phyloP scores from a whole-genome alignment of 108 stramenopile species.

The Nitzschia sp. region DNA sequence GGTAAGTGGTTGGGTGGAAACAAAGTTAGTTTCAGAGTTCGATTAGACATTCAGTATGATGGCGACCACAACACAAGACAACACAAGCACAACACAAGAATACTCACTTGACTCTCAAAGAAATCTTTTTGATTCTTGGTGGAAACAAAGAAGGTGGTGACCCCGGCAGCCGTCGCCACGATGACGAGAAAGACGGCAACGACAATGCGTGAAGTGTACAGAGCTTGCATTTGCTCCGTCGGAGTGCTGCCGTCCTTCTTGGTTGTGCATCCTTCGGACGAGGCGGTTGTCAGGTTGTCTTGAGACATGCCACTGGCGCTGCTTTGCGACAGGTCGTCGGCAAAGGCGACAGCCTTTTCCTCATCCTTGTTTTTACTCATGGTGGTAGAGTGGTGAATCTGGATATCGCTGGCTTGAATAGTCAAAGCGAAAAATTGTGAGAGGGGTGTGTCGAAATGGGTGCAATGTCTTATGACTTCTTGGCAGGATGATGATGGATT shows the following conservation, averaged over 20 bases:
- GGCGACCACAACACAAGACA: too few species aligned
- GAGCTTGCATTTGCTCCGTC: not conserved
- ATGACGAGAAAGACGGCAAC: not conserved
- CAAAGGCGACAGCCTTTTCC: not conserved
- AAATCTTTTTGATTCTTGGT: not conserved
- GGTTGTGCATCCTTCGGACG: not conserved
- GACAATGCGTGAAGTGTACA: not conserved
- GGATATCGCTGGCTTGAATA: too few species aligned
- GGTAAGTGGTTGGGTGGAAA: not conserved
- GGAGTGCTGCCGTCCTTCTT: not conserved
- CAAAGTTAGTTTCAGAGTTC: too few species aligned
- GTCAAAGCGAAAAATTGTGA: too few species aligned
- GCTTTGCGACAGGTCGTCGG: slow-evolving; percentile 1
- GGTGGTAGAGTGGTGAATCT: too few species aligned
- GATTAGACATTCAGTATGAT: too few species aligned
- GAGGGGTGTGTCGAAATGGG: too few species aligned
- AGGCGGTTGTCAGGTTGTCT: not conserved
- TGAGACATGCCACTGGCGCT: not conserved
- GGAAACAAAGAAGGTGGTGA: not conserved
- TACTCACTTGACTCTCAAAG: not conserved
- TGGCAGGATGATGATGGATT: too few species aligned
- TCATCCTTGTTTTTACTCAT: not conserved
- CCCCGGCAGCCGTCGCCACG: not conserved
- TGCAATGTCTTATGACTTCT: too few species aligned
- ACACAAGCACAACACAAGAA: too few species aligned